Evolutionary conservation across 2,329 filamentous ascomycete species (phyloP), one percentile per base, ranked within the genome.

Genomic region (Didymella keratinophila): DNA sequence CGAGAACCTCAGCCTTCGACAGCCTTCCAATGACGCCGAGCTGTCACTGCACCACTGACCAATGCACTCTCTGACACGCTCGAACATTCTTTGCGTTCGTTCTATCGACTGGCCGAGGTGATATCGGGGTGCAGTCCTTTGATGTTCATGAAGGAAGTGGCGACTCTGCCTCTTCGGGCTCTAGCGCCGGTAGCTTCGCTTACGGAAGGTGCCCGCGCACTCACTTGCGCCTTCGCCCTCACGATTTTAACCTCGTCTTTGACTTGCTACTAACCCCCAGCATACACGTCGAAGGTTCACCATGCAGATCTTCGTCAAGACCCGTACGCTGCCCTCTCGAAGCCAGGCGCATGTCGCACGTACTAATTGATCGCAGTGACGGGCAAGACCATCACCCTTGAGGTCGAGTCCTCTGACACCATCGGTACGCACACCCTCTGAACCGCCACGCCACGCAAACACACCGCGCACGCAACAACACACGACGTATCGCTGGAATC

Each of bases 371-470:
- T 56, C 10, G 39, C 53, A 71, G 68, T 75, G 54, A 97, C 94
- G 87, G 94, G 95, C 85, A 98, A 98, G 92, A 98, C 94, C 83
- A 97, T 98, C 87, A 98, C 95, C 84, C 90, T 97, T 78, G 94
- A 98, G 90, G 93, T 97, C 81, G 94, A 97, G 89, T 97, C 93
- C 78, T 92, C 89, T 79, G 94, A 98, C 84, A 97, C 94, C 78
- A 98, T 98, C 86, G 73, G 73, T 76, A 74, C 71, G 72, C 62
- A 72, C 59, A 61, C 20, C 53, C 65, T 52, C 48, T 58, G 30
- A 50, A 48, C 27, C 62, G 53, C 60, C 52, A 57, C 58, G 43
- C 58, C 44, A 63, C 50, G 61, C 58, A 57, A 55, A 52, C 56
- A 58, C 58, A 48, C 45, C 56, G 50, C 61, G 56, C 64, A 62